phyloP scores from a whole-genome alignment of 257 asterid genomes.

The Anisodus acutangulus region DNA sequence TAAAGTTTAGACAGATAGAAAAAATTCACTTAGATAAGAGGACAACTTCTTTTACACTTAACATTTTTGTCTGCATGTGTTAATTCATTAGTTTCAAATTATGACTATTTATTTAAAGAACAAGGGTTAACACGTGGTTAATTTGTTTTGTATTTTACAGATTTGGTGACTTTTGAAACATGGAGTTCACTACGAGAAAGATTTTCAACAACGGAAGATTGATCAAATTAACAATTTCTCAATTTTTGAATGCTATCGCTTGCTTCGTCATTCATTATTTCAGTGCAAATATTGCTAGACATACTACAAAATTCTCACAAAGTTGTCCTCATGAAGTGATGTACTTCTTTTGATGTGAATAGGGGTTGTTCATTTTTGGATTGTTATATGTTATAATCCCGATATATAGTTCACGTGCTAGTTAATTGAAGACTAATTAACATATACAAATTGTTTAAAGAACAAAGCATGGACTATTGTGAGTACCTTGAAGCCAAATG shows the following conservation, averaged over 20 bases:
- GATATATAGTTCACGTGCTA: neutral
- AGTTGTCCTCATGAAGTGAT: neutral
- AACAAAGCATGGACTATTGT: neutral
- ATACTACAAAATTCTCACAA: no score
- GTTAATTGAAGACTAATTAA: conserved; percentile 18
- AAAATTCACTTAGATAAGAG: neutral
- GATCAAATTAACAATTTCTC: neutral
- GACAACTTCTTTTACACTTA: neutral
- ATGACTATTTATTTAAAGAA: neutral
- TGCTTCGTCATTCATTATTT: neutral
- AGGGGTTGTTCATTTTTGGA: neutral
- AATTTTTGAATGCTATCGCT: neutral
- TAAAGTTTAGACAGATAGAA: neutral
- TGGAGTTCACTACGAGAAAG: neutral
- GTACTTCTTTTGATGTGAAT: neutral
- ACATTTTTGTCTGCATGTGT: neutral
- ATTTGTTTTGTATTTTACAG: neutral
- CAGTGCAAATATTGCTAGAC: neutral
- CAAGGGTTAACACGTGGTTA: neutral
- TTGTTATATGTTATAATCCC: neutral
- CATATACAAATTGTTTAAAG: neutral
- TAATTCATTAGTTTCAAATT: neutral
- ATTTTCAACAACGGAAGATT: neutral
- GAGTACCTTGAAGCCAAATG: neutral
- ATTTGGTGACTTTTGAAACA: conserved; percentile 1